Percentiles rank a stretch among this genome's conserved stretches.
These are phyloP conservation scores for Passalora sequoiae DNA, from an alignment of 2,329 filamentous ascomycete genomes.

Conservation along the genomic window DNA sequence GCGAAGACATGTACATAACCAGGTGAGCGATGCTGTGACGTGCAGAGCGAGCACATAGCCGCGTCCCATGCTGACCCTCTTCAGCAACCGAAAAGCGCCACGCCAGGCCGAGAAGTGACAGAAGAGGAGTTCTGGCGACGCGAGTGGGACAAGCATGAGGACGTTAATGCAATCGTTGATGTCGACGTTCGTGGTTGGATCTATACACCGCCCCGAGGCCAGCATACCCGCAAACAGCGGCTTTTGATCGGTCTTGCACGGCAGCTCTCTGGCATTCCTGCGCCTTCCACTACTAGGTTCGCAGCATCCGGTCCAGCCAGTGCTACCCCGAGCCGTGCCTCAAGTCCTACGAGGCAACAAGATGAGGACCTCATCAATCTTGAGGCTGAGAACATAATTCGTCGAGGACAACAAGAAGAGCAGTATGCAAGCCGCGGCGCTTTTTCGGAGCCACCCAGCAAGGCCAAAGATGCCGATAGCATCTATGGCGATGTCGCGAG, in stretches of 20 bases:
- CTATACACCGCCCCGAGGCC: slow-evolving; percentile 77
- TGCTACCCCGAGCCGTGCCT: slow-evolving; percentile 40
- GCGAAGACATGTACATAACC: slow-evolving; percentile 59
- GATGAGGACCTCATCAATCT: slow-evolving; percentile 64
- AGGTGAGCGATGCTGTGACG: slow-evolving; percentile 34
- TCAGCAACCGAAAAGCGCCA: slow-evolving; percentile 12
- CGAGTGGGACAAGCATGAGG: slow-evolving; percentile 74
- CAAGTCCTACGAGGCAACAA: slow-evolving; percentile 40
- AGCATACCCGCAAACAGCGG: slow-evolving; percentile 80
- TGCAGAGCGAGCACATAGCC: too few relatives aligned
- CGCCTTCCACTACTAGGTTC: slow-evolving; percentile 45
- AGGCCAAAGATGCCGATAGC: slow-evolving; percentile 41
- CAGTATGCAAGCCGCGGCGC: slow-evolving; percentile 58
- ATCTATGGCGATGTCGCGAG: slow-evolving; percentile 30
- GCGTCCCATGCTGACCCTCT: slow-evolving; percentile 5
- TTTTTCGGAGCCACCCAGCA: slow-evolving; percentile 64
- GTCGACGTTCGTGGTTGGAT: slow-evolving; percentile 96
- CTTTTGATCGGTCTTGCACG: slow-evolving; percentile 80
- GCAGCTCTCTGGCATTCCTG: slow-evolving; percentile 79
- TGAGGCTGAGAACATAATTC: slow-evolving; percentile 73
- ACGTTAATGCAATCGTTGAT: slow-evolving; percentile 81
- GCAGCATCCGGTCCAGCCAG: slow-evolving; percentile 38
- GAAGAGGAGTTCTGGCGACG: slow-evolving; percentile 63
- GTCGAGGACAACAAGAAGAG: slow-evolving; percentile 65
- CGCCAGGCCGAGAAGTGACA: slow-evolving; percentile 20